Evolutionary conservation across 2,329 filamentous ascomycete species (phyloP).

Genomic region (Talaromyces atroroseus): DNA sequence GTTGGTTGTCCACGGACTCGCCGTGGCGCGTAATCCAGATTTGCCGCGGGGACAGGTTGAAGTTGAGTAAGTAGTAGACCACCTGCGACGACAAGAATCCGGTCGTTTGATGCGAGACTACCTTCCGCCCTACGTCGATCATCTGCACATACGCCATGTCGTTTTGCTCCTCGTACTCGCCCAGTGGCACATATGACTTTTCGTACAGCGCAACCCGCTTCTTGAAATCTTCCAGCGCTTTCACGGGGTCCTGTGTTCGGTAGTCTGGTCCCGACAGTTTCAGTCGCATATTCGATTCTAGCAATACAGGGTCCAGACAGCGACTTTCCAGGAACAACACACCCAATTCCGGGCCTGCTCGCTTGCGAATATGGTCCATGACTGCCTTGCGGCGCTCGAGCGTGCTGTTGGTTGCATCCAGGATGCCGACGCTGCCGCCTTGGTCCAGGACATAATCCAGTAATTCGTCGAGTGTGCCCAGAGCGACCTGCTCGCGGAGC

Average conservation of each 20-base stretch:
- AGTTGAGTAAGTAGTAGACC: constrained; percentile 91
- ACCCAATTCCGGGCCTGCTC: constrained; percentile 78
- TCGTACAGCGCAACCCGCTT: constrained; percentile 88
- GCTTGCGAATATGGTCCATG: constrained; percentile 72
- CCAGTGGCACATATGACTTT: constrained; percentile 85
- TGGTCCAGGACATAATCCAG: constrained; percentile 78
- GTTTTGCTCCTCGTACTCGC: constrained; percentile 82
- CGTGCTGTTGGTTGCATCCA: constrained; percentile 97
- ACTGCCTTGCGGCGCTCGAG: constrained; percentile 76
- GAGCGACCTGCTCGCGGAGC: constrained; percentile 82
- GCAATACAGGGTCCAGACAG: constrained; percentile 74
- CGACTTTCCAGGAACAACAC: constrained; percentile 95
- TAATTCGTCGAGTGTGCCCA: constrained; percentile 87
- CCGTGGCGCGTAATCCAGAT: constrained; percentile 98
- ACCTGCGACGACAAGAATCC: constrained; percentile 91
- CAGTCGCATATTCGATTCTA: constrained; percentile 94
- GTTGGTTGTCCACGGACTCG: constrained; percentile 79
- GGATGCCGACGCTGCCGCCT: constrained; percentile 84
- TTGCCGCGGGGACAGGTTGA: constrained; percentile 89
- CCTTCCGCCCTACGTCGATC: constrained; percentile 93
- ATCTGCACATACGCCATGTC: constrained; percentile 95
- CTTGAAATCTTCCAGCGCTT: constrained; percentile 85
- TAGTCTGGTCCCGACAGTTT: constrained; percentile 97
- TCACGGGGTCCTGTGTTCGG: constrained; percentile 80
- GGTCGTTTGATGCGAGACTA: constrained; percentile 82